Conservation (phyloP, 139 green algal genomes). For the Micractinium sp. region DNA sequence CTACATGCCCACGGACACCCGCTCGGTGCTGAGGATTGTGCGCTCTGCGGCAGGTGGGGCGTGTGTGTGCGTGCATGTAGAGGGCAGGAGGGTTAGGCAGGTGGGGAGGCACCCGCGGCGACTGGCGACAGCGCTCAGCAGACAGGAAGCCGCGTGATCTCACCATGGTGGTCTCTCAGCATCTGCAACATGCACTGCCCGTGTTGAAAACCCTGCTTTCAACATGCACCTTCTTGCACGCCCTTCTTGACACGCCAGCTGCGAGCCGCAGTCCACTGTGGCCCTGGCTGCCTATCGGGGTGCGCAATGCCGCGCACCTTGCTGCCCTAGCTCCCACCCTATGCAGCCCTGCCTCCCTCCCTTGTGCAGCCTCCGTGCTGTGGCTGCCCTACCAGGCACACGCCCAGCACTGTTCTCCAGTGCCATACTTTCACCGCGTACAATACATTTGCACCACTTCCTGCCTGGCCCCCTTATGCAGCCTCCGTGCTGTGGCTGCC, state of each 20-base stretch:
- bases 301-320: no score
- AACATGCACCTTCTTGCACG: neutral
- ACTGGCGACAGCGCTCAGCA: neutral
- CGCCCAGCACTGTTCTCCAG: no score
- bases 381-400: slow-evolving; percentile 71
- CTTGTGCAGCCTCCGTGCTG: slow-evolving; percentile 58
- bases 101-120: neutral
- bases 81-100: neutral
- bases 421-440: no score
- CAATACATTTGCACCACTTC: no score
- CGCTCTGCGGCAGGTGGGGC: slow-evolving; percentile 48
- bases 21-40: slow-evolving; percentile 48
- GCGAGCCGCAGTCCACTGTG: neutral
- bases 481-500: slow-evolving; percentile 71
- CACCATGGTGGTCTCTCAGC: neutral
- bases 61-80: neutral
- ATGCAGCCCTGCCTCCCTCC: no score
- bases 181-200: neutral
- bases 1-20: slow-evolving; percentile 32
- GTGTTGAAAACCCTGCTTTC: neutral
- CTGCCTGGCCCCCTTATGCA: slow-evolving; percentile 34
- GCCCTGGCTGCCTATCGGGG: neutral
- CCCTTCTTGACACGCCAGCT: neutral
- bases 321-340: neutral
- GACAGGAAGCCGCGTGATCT: neutral